Evolutionary conservation across 169 alveolate genomes (phyloP).

Genomic region (Eimeria mitis): DNA sequence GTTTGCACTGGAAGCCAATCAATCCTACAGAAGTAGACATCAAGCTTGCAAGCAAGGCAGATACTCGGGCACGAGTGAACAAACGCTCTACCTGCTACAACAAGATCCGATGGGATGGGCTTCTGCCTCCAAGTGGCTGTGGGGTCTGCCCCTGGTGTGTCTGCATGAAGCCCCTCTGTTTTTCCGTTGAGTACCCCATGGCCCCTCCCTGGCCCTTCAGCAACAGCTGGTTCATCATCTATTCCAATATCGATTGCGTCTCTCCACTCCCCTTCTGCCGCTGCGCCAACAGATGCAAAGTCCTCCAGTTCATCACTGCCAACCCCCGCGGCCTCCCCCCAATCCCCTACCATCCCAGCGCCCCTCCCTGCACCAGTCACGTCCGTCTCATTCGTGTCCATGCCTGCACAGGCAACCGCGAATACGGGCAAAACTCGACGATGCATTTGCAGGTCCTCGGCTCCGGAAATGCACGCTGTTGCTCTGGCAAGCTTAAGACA

Average conservation of each 20-base stretch:
- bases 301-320: constrained; percentile 70
- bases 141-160: constrained; percentile 37
- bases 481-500: background rate
- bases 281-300: constrained; percentile 66
- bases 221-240: constrained; percentile 33
- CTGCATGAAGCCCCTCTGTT: constrained; percentile 9
- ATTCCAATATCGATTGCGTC: constrained; percentile 77
- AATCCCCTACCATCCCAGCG: constrained; percentile 38
- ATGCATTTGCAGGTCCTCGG: background rate
- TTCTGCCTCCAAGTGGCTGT: constrained; percentile 29
- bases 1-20: background rate
- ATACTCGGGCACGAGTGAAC: too few species aligned
- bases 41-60: background rate
- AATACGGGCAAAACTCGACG: background rate
- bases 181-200: constrained; percentile 3
- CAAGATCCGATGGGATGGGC: constrained; percentile 72
- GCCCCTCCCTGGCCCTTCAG: constrained; percentile 7
- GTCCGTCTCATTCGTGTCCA: constrained; percentile 11
- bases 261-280: constrained; percentile 79
- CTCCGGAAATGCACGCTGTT: background rate
- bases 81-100: constrained; percentile 55
- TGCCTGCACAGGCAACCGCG: constrained; percentile 16
- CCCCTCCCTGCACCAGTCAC: background rate
- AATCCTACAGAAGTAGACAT: background rate
- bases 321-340: constrained; percentile 66